Evolutionary conservation across 192 early-diverging fungal species (phyloP).

Genomic region (Coemansia brasiliensis): DNA sequence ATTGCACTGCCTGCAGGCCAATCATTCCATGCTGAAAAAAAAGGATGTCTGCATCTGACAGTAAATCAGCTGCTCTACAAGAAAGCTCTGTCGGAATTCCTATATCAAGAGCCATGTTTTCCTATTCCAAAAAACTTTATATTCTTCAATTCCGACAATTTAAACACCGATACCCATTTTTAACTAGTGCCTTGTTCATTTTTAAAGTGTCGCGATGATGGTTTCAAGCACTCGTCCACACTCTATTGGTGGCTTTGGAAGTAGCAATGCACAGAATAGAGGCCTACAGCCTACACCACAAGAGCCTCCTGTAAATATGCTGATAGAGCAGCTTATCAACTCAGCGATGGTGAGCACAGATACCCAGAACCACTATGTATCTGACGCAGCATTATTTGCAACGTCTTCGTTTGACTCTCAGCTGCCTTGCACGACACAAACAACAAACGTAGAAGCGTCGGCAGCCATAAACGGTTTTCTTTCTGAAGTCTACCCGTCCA

Average conservation of each 20-base stretch:
- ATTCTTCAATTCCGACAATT: not conserved
- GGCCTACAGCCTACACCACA: no score
- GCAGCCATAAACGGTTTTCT: not conserved
- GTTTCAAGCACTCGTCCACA: conserved; percentile 8
- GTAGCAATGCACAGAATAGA: no score
- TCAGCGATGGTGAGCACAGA: not conserved
- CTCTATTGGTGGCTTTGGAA: no score
- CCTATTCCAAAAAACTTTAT: not conserved
- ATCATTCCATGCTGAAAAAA: not conserved
- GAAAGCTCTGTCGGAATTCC: conserved; percentile 12
- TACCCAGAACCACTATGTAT: no score
- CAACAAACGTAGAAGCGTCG: no score
- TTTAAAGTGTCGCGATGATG: conserved; percentile 1
- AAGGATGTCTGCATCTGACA: no score
- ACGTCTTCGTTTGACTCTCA: no score
- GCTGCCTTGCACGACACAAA: no score
- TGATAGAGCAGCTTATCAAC: conserved; percentile 4
- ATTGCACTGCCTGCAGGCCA: conserved; percentile 1
- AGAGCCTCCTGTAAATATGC: no score
- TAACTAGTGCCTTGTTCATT: not conserved
- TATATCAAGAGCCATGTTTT: conserved; percentile 5
- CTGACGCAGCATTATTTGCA: no score
- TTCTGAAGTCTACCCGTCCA: not conserved
- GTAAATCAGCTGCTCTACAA: not conserved
- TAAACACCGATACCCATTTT: conserved; percentile 8